These are phyloP conservation scores for Paramecium pentaurelia DNA, from an alignment of 73 alveolate genomes.

Conservation along the genomic window DNA sequence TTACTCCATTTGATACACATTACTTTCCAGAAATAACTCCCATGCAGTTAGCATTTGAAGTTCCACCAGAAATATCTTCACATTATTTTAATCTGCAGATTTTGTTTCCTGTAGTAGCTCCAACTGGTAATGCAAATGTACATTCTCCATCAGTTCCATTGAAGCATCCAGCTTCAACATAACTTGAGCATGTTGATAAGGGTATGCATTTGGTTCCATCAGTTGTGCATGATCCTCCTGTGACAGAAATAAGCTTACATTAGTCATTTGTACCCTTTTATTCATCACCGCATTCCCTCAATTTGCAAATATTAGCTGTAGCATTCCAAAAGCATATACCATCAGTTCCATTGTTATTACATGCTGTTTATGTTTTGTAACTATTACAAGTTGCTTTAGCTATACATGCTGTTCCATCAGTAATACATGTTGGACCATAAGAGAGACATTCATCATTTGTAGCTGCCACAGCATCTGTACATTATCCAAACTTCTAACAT, in stretches of 20 bases:
- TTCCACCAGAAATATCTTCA: background rate
- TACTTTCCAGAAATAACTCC: background rate
- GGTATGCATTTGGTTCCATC: conserved; percentile 34
- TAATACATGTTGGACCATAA: background rate
- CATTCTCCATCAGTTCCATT: conserved; percentile 31
- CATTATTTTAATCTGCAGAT: conserved; percentile 14
- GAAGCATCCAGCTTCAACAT: conserved; percentile 3
- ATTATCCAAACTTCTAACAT: background rate
- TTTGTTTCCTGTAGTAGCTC: background rate
- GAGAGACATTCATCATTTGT: background rate
- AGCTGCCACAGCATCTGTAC: background rate
- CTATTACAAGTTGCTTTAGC: background rate
- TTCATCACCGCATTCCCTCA: background rate
- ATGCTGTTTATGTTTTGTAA: background rate
- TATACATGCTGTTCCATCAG: conserved; percentile 28
- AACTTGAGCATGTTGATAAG: background rate
- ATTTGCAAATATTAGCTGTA: background rate
- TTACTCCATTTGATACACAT: background rate
- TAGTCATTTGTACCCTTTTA: background rate
- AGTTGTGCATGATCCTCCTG: background rate
- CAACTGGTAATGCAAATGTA: background rate
- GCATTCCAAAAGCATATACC: background rate
- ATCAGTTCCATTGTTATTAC: background rate
- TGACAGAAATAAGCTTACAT: background rate
- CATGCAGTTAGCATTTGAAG: background rate